These are phyloP conservation scores for Aspergillus glaucus DNA, from an alignment of 2,329 filamentous ascomycete species.

Conservation along the genomic window DNA sequence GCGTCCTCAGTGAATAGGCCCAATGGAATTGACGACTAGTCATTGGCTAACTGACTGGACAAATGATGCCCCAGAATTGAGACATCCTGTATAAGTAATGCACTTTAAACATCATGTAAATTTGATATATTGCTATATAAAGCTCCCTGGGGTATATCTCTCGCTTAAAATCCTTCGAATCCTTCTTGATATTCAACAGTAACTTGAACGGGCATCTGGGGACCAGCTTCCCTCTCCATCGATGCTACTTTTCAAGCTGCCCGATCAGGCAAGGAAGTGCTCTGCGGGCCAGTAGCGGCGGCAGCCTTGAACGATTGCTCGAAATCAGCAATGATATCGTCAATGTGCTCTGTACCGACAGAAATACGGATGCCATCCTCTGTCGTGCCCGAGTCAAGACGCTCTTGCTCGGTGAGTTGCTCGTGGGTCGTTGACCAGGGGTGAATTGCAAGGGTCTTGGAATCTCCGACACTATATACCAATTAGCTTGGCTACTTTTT, in stretches of 20 bases:
- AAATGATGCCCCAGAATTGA: no score
- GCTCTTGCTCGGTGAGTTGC: conserved; percentile 80
- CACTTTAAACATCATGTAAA: no score
- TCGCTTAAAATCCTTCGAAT: no score
- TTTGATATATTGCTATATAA: no score
- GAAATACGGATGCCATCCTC: conserved; percentile 90
- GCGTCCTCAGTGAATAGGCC: no score
- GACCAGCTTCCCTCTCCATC: background rate
- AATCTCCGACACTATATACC: conserved; percentile 67
- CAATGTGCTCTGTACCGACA: conserved; percentile 91
- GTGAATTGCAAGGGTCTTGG: conserved; percentile 91
- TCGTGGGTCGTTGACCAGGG: conserved; percentile 94
- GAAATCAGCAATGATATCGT: conserved; percentile 95
- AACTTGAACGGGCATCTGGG: background rate
- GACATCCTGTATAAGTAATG: no score
- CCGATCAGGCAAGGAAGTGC: background rate
- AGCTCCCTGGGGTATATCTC: no score
- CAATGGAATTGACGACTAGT: no score
- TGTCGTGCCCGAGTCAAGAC: conserved; percentile 71
- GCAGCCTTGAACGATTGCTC: conserved; percentile 70
- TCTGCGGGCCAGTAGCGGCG: background rate
- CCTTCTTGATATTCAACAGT: no score
- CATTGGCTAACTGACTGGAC: no score
- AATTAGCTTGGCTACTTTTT: conserved; percentile 4
- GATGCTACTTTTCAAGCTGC: background rate